Evolutionary conservation across 306 rosid genomes (phyloP), one percentile per base, ranked within the genome.

Genomic region (Lablab purpureus): DNA sequence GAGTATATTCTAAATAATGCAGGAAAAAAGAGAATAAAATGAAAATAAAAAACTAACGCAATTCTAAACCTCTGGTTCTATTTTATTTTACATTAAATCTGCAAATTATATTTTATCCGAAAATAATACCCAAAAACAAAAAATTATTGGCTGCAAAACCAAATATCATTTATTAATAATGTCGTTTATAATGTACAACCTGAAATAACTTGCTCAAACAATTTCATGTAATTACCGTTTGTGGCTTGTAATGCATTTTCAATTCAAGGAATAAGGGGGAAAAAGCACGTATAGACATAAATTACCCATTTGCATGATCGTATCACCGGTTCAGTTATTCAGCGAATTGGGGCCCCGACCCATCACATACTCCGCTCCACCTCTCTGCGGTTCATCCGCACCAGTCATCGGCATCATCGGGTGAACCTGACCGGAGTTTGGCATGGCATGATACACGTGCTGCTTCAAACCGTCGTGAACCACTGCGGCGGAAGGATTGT

Each of bases 401-500:
- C 90, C 77, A 7, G 73, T 41, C 60, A 40, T 77, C 23, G 81
- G 76, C 92, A 77, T 82, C 4, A 18, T 54, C 7, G 71, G 67
- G 58, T 83, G 82, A 46, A 34, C 55, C 0, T 50, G 17, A 3
- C 93, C 81, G 19, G 93, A 49, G 55, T 78, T 90, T 19, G 85
- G 86, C 21, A 84, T 80, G 10, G 88, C 93, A 69, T 91, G 93
- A 17, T 78, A 83, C 83, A 85, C 69, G 22, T 85, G 94, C 74
- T 82, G 97, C 13, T 77, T 85, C 79, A 79, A 46, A 6, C 91
- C 90, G 1, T 83, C 88, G 0, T 78, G 80, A 60, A 62, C 90
- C 21, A 82, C 30, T 74, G 84, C 41, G 1, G 72, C 67, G 3
- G 87, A 49, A 4, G 83, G 80, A 19, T 87, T 91, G 15, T 81